Evolutionary conservation across 345 rosid genomes (phyloP), one percentile per base, ranked within the genome.

Genomic region (Lepidium sativum): DNA sequence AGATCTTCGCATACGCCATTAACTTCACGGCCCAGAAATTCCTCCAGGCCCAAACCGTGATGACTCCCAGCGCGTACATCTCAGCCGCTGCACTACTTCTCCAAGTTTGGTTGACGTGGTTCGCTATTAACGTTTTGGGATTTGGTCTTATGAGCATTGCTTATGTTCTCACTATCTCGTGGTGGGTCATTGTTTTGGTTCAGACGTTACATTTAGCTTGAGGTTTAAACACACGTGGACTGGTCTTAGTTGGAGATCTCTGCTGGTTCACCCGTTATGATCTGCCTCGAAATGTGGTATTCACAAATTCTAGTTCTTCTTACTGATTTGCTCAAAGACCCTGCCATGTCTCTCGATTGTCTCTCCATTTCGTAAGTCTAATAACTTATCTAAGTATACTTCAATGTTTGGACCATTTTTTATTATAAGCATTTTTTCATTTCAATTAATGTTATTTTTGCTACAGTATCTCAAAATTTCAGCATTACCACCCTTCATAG

Each of bases 271-370:
- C 97, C 97, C 0, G 91, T 92, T 37, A 89, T 92, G 98, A 68
- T 92, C 10, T 92, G 98, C 80, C 63, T 92, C 50, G 98, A 92
- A 67, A 85, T 86, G 6, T 92, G 98, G 98, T 92, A 92, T 50
- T 78, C 72, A 2, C 98, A 88, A 79, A 70, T 88, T 21, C 64
- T 92, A 5, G 89, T 92, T 14, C 61, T 92, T 48, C 79, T 92
- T 14, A 83, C 98, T 9, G 98, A 95, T 8, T 69, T 92, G 68
- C 92, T 92, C 8, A 44, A 80, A 2, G 61, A 92, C 4, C 85
- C 95, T 18, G 82, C 91, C 73, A 76, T 84, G 23, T 78, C 92
- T 2, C 65, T 92, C 43, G 91, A 82, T 63, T 81, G 95, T 4
- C 89, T 92, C 23, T 71, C 96, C n/a, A 74, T 92, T 1, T 92